Conservation (phyloP, 352 stramenopile genomes). For the Plasmopara halstedii region DNA sequence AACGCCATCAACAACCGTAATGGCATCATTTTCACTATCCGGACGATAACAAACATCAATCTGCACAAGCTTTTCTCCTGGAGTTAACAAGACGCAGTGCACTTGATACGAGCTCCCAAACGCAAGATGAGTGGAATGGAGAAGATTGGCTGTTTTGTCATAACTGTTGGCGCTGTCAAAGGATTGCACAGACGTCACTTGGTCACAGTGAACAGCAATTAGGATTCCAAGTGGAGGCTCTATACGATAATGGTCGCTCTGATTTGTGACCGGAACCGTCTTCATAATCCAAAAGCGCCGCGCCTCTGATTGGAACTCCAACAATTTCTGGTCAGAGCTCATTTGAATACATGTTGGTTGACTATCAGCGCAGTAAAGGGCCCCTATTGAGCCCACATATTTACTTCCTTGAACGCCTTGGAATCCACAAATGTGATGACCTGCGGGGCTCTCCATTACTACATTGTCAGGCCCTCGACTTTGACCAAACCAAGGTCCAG, state of each 20-base stretch:
- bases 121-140: conserved; percentile 16
- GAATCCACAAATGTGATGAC: conserved; percentile 29
- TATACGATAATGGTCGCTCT: background rate
- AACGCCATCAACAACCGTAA: conserved; percentile 33
- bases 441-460: conserved; percentile 22
- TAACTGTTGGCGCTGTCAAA: conserved; percentile 24
- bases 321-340: background rate
- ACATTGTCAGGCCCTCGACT: conserved; percentile 16
- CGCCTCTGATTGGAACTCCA: background rate
- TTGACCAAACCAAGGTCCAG: conserved; percentile 44
- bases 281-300: conserved; percentile 15
- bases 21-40: conserved; percentile 1
- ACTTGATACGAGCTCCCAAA: conserved; percentile 21
- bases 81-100: conserved; percentile 24
- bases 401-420: conserved; percentile 26
- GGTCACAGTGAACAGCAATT: conserved; percentile 13
- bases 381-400: conserved; percentile 32
- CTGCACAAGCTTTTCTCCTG: conserved; percentile 36
- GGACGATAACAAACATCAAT: conserved; percentile 32
- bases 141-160: conserved; percentile 21
- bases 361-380: conserved; percentile 20
- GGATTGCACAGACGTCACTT: conserved; percentile 23
- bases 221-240: conserved; percentile 15
- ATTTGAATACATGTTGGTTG: background rate
- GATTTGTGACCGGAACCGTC: conserved; percentile 6